A percentile compares a stretch with the other conserved stretches of the same genome.
Conservation (phyloP, 768 basidiomycete species). For the Amanita pallidorosea region DNA sequence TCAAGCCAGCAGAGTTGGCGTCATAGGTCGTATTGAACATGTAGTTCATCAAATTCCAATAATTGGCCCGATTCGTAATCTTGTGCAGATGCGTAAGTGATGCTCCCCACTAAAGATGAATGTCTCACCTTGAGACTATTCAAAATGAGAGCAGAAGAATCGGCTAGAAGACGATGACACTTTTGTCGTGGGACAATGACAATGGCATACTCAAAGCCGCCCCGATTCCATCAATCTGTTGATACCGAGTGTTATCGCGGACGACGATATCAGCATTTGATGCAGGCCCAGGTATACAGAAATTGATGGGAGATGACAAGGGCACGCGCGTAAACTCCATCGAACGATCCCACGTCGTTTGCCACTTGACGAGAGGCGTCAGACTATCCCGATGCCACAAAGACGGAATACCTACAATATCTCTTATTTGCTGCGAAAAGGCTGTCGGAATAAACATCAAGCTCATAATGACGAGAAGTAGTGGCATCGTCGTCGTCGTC, state of each 20-base stretch:
- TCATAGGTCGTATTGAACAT: constrained; percentile 57
- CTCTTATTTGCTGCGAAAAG: neutral
- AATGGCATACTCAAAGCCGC: constrained; percentile 42
- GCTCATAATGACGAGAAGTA: constrained; percentile 3
- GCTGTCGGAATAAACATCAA: neutral
- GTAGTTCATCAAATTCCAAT: constrained; percentile 45
- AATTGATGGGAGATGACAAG: constrained; percentile 43
- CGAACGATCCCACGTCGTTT: constrained; percentile 44
- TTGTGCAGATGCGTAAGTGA: constrained; percentile 12
- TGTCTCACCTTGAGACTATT: constrained; percentile 51
- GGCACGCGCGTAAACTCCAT: constrained; percentile 40
- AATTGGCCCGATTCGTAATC: constrained; percentile 42
- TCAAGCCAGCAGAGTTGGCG: constrained; percentile 53
- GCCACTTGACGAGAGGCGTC: constrained; percentile 29
- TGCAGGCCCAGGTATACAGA: constrained; percentile 40
- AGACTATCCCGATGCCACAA: neutral
- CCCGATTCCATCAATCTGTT: constrained; percentile 62
- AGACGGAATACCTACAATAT: neutral
- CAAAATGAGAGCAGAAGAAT: constrained; percentile 55
- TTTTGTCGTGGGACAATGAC: neutral
- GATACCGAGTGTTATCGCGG: constrained; percentile 42
- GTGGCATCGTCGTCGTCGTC: constrained; percentile 14
- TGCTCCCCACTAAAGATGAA: neutral
- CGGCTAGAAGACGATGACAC: constrained; percentile 30
- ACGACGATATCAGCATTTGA: constrained; percentile 56